Base-by-base conservation (phyloP, 345 rosid genomes). In the Atalantia buxifolia region DNA sequence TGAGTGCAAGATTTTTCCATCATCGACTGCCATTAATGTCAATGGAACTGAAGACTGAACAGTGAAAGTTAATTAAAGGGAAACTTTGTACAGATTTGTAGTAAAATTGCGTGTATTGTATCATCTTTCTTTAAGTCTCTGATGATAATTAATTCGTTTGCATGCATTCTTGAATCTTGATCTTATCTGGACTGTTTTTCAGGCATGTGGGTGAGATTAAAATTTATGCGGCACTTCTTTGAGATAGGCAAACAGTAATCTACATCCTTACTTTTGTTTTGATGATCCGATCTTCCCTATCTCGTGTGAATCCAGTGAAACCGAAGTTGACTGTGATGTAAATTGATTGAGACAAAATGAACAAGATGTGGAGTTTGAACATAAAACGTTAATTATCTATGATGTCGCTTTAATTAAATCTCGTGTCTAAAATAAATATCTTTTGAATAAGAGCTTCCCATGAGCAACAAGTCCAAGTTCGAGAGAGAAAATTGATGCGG, bases 1-100 rank as follows among this genome's bases (percentile, higher is more conserved):
- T 78, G 92, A 90, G 63, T 56, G 82, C 55, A 91, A 84, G 45
- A 83, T 87, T 76, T 87, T 87, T 66, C 89, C 91, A 13, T 76
- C 91, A 24, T 79, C 82, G 42, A 81, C 53, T 56, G 31, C 31
- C 35, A 56, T 27, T 18, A 53, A 18, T 68, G 48, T 50, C 36
- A 42, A 63, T 53, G 80, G 77, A 50, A 25, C 66, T 48, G 77
- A 55, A 45, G 88, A 53, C 25, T 84, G 72, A 45, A 45, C 50
- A 45, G 1, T 45, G 50, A 13, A 13, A 45, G 50, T 45, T 45
- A 45, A 45, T 45, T 45, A 53, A 53, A 53, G 57, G 57, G 57
- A 77, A 36, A 65, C 13, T 18, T 31, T 1, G 73, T 71, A 81
- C 77, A 81, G 74, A 42, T 70, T 76, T 56, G 73, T 45, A 45